phyloP scores from a whole-genome alignment of 2,329 filamentous ascomycete species.

The Curvularia eragrostidis region DNA sequence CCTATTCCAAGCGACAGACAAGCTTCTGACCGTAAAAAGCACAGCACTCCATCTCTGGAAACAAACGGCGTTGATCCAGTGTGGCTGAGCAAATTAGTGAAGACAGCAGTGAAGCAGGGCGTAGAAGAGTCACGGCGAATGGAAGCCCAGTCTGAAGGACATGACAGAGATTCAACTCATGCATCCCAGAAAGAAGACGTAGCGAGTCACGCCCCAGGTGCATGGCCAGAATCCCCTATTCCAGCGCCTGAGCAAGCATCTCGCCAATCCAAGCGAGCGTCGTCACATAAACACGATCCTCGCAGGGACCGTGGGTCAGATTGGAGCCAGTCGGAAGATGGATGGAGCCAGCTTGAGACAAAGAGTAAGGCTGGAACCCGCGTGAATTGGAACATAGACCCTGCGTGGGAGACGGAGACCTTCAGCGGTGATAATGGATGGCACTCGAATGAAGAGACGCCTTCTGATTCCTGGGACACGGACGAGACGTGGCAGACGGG shows the following conservation, averaged over 20 bases:
- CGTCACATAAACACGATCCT: background rate
- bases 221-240: slow-evolving; percentile 33
- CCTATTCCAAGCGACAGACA: slow-evolving; percentile 27
- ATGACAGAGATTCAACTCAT: background rate
- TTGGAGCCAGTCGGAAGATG: slow-evolving; percentile 14
- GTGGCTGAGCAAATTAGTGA: slow-evolving; percentile 27
- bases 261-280: background rate
- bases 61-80: slow-evolving; percentile 18
- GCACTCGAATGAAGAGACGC: slow-evolving; percentile 17
- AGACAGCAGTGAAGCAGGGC: slow-evolving; percentile 31
- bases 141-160: slow-evolving; percentile 1
- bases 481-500: slow-evolving; percentile 24
- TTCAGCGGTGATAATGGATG: slow-evolving; percentile 18
- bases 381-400: slow-evolving; percentile 21
- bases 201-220: slow-evolving; percentile 31
- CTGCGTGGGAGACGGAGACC: slow-evolving; percentile 16
- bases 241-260: background rate
- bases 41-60: background rate
- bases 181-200: background rate
- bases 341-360: slow-evolving; percentile 9
- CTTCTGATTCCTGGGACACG: slow-evolving; percentile 29
- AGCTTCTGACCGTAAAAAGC: background rate
- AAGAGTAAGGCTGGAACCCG: slow-evolving; percentile 12
- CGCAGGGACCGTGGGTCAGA: background rate
- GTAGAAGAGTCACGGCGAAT: slow-evolving; percentile 26